phyloP scores from a whole-genome alignment of 2,329 filamentous ascomycete species.

The Aureobasidium sp. region DNA sequence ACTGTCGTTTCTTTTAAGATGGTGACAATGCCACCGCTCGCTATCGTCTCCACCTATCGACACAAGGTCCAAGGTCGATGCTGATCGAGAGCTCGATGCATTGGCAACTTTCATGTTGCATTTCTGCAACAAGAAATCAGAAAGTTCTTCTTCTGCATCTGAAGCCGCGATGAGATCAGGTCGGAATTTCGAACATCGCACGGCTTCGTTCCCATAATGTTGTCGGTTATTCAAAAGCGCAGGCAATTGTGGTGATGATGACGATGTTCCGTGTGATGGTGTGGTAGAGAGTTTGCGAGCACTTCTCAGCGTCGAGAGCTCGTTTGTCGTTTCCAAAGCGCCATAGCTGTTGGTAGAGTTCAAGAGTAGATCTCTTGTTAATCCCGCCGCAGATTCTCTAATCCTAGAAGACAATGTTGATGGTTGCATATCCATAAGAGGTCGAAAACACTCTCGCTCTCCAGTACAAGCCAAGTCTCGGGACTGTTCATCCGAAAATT shows the following conservation, averaged over 20 bases:
- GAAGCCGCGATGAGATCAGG: neutral
- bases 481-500: neutral
- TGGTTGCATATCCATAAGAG: neutral
- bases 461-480: neutral
- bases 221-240: neutral
- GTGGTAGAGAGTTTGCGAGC: neutral
- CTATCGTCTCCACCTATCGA: neutral
- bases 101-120: neutral
- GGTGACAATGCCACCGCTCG: neutral
- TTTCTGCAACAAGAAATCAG: neutral
- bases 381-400: neutral
- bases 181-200: neutral
- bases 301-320: constrained; percentile 1
- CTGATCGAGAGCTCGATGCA: constrained; percentile 4
- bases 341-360: neutral
- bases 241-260: neutral
- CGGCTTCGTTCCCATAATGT: neutral
- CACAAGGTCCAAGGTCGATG: neutral
- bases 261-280: neutral
- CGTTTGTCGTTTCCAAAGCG: neutral
- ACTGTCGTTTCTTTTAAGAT: neutral
- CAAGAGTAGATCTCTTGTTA: neutral
- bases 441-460: neutral
- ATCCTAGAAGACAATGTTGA: neutral
- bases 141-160: neutral